phyloP scores from a whole-genome alignment of 2,329 filamentous ascomycete species.

The Aspergillus texensis region DNA sequence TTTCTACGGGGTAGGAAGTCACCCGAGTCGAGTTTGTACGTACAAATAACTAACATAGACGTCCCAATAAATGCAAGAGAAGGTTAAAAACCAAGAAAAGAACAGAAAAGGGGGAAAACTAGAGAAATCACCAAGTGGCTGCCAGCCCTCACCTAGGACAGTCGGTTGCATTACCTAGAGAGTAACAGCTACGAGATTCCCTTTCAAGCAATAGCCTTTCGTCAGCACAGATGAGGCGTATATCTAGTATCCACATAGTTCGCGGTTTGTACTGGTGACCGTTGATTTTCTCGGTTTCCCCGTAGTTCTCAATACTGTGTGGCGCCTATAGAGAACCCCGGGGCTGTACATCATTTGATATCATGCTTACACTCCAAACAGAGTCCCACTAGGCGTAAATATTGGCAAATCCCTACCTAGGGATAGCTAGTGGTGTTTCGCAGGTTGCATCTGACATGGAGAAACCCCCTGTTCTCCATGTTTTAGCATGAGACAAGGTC shows the following conservation, averaged over 20 bases:
- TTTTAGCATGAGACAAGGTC: conserved; percentile 2
- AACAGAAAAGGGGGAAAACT: background rate
- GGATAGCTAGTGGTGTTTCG: background rate
- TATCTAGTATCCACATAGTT: background rate
- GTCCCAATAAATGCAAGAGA: background rate
- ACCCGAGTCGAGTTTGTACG: background rate
- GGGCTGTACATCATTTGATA: background rate
- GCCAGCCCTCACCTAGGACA: background rate
- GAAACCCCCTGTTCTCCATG: background rate
- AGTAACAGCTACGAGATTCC: background rate
- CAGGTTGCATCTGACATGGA: background rate
- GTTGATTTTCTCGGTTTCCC: too few relatives aligned
- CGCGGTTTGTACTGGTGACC: background rate
- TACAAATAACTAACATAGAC: background rate
- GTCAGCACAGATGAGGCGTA: background rate
- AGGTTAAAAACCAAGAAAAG: background rate
- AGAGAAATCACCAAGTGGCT: background rate
- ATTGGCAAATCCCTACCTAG: background rate
- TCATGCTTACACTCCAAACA: background rate
- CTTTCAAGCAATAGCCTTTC: background rate
- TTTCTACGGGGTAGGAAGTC: background rate
- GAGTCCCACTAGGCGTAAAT: background rate
- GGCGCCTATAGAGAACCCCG: background rate
- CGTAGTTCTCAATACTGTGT: background rate
- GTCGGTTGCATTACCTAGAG: background rate